phyloP scores from a whole-genome alignment of 2,329 filamentous ascomycete genomes.

The Mycosphaerella sp. region DNA sequence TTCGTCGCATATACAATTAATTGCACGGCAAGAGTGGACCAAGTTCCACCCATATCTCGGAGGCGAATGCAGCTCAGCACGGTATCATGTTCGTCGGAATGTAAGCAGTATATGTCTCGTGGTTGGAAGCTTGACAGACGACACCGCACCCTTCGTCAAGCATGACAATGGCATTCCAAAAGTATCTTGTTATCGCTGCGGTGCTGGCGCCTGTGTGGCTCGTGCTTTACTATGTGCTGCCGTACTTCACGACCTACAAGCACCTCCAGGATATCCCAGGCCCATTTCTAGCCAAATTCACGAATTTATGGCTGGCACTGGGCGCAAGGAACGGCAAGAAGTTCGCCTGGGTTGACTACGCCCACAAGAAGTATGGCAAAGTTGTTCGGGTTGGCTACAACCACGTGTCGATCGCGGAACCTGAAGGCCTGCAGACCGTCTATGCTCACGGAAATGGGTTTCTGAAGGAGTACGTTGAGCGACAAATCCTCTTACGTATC shows the following conservation, averaged over 20 bases:
- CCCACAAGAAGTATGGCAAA: slow-evolving; percentile 19
- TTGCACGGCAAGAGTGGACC: slow-evolving; percentile 6
- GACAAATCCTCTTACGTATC: too few species aligned
- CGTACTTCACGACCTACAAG: slow-evolving; percentile 22
- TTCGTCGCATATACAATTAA: background rate
- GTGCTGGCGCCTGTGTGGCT: slow-evolving; percentile 15
- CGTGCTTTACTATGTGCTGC: slow-evolving; percentile 19
- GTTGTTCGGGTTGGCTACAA: slow-evolving; percentile 19
- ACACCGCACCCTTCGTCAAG: background rate
- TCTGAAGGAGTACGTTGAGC: slow-evolving; percentile 25
- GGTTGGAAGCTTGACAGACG: background rate
- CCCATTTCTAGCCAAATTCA: slow-evolving; percentile 21
- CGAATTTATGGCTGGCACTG: slow-evolving; percentile 22
- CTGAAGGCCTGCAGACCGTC: slow-evolving; percentile 21
- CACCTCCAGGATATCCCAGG: slow-evolving; percentile 19
- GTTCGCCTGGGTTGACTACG: slow-evolving; percentile 21
- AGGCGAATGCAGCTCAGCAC: background rate
- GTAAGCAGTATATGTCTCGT: slow-evolving; percentile 9
- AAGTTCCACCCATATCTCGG: background rate
- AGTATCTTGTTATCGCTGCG: slow-evolving; percentile 12
- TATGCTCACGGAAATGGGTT: slow-evolving; percentile 34
- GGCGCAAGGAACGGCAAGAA: slow-evolving; percentile 20
- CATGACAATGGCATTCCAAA: slow-evolving; percentile 4
- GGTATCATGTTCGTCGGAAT: background rate
- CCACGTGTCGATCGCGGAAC: slow-evolving; percentile 24